Conservation (phyloP, 441 rosid genomes). For the Gossypium gossypioides region DNA sequence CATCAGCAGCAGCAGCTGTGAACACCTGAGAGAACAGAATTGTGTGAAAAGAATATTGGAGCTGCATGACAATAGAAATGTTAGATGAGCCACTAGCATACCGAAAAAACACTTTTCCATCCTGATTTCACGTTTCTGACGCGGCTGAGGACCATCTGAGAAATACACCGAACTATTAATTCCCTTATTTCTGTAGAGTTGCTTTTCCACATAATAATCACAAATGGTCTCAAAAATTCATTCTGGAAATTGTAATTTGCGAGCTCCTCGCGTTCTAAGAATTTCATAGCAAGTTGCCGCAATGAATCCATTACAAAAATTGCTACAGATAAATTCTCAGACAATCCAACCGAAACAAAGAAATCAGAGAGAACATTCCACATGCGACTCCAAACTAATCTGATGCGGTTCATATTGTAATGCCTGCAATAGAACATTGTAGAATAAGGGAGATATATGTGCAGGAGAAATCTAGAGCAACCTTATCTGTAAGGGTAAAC, state of each 20-base stretch:
- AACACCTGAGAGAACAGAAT: constrained; percentile 50
- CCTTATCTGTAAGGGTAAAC: background rate
- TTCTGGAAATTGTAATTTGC: constrained; percentile 97
- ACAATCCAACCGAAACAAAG: constrained; percentile 93
- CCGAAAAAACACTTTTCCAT: constrained; percentile 98
- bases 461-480: background rate
- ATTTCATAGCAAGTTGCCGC: constrained; percentile 97
- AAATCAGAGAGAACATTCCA: constrained; percentile 98
- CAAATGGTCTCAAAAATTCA: constrained; percentile 93
- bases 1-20: constrained; percentile 88
- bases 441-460: background rate
- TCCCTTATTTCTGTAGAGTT: constrained; percentile 79
- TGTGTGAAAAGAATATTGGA: constrained; percentile 13
- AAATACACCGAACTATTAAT: constrained; percentile 87
- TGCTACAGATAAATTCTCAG: constrained; percentile 95
- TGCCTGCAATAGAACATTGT: constrained; percentile 50
- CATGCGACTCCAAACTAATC: constrained; percentile 95
- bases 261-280: constrained; percentile 95
- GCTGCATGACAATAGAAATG: background rate
- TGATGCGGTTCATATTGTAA: constrained; percentile 96
- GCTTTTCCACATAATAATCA: constrained; percentile 92
- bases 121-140: constrained; percentile 94
- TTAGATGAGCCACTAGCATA: constrained; percentile 25
- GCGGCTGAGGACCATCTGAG: constrained; percentile 97
- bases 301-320: constrained; percentile 98